Base-by-base conservation (phyloP, 1,284 basidiomycete genomes). In the Agaricales sp. region DNA sequence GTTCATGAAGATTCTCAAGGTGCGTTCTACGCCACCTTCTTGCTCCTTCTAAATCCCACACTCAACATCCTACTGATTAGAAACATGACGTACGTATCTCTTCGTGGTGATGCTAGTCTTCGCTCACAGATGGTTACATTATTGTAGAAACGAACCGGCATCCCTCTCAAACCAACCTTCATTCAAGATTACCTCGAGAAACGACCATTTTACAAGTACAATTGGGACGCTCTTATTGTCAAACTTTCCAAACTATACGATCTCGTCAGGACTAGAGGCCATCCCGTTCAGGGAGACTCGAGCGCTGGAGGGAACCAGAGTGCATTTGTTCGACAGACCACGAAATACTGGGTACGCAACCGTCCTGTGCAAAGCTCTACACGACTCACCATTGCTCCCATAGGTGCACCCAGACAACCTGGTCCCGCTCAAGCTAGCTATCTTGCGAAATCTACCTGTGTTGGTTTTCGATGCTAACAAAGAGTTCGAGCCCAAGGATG, bases 1-100 rank as follows among this genome's bases (percentile, higher is more conserved):
- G 6, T 99, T 99, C 67, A 89, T 97, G 77, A 99, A 99, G 71
- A 99, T 99, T 55, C 76, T 98, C 55, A 99, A 99, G 78, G 85
- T 82, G 47, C 13, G 57, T 53, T 37, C 18, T 21, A 18, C n/a
- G n/a, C n/a, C 24, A 18, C 39, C 25, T 23, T 47, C 14, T 46
- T 43, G 23, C 25, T 39, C n/a, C 6, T 11, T 35, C 11, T 35
- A n/a, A 35, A 35, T 8, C 30, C 30, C 11, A 11, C 30, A n/a
- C 30, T 35, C 30, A 35, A 8, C 30, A 11, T 35, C n/a, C 30
- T 8, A 35, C 25, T 43, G 23, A 51, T 54, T 59, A 85, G 82
- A 91, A 91, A 82, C 88, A 91, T 63, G 88, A 90, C 62, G 84
- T 86, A 57, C 49, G 78, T 61, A 12, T 18, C 23, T 38, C 14